Base-by-base conservation (phyloP, 805 yeast species). In the Spathaspora sp. region DNA sequence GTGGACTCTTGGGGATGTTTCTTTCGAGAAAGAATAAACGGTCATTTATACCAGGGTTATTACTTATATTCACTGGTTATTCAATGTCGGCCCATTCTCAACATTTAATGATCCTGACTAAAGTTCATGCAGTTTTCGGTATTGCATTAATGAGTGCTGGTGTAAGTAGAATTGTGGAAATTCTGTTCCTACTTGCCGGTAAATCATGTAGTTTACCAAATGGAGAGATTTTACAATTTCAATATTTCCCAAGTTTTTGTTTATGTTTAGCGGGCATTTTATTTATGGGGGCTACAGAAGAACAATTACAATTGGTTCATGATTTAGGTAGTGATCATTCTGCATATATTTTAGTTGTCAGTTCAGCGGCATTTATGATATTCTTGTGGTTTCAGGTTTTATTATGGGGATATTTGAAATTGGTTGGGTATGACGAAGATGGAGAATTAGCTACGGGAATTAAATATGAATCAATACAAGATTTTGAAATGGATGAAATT, bases 271-370 rank as follows among this genome's bases (percentile, higher is more conserved):
- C 93, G 1, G 98, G 98, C 1, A 66, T 87, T 7, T 62, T 89
- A 55, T 93, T 93, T 65, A 92, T 92, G 97, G 82, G 89, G 26
- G 98, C 98, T 19, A 92, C 80, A 55, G 97, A 92, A 64, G 96
- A 93, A 65, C 97, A 92, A 64, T 73, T 93, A 60, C 68, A 69
- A 9, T 71, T 89, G 53, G 89, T 92, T 1, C 70, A 82, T 49
- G 83, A 82, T 57, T 75, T 88, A 57, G 89, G 90, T 1, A 86
- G 96, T 3, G 97, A 89, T 67, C 94, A 88, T 60, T 83, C 93
- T 47, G 82, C 96, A 0, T 93, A 93, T 66, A 80, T 88, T 38
- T 72, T 93, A 69, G 79, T 86, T 5, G 75, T 87, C 4, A 68
- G 83, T 11, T 81, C 92, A 6, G 88, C 88, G 0, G 92, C 96